Evolutionary conservation across 208 protist species (phyloP), one percentile per base, ranked within the genome.

Genomic region (Trypanosomatidae sp.): DNA sequence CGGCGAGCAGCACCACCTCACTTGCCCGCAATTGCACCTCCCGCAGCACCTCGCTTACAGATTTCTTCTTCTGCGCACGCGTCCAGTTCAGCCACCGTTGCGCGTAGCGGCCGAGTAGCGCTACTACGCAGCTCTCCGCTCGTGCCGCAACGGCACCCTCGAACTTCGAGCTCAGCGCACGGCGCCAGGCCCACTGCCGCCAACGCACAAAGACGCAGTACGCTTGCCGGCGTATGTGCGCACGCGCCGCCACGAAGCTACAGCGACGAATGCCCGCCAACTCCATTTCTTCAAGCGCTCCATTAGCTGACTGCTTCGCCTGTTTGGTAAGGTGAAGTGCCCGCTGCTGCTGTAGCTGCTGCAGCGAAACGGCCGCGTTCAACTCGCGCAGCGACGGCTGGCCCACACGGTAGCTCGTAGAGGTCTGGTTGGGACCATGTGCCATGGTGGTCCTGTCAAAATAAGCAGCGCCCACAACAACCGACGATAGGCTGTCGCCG

Each of bases 331-430:
- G n/a, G 44, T 69, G 43, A n/a, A 58, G 50, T 8, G 59, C 41
- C 4, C 74, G 73, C 52, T 74, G 65, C 49, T 66, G 53, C 70
- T 86, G 84, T 9, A 81, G 62, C 9, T 69, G 15, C 41, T 69
- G 58, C 47, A 80, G 50, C 5, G 77, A 76, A 30, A 82, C 69
- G 0, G 84, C 75, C 3, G 77, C 66, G 43, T 76, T 75, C 52
- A 86, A 66, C 71, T 89, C 84, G 17, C 75, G 81, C 69, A 81
- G 53, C 9, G 84, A 86, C 0, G 81, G 81, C 70, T 86, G 81
- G 47, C 84, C 81, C 2, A 89, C 71, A 15, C 71, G 72, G 49
- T 84, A 82, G 65, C 77, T 78, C 30, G 79, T 76, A 50, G 69
- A 64, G 8, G 74, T 80, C 13, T 72, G 68, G 30, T 76, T 66